These are phyloP conservation scores for Chytriomyces confervae DNA, from an alignment of 192 early-diverging fungal genomes.

Conservation along the genomic window DNA sequence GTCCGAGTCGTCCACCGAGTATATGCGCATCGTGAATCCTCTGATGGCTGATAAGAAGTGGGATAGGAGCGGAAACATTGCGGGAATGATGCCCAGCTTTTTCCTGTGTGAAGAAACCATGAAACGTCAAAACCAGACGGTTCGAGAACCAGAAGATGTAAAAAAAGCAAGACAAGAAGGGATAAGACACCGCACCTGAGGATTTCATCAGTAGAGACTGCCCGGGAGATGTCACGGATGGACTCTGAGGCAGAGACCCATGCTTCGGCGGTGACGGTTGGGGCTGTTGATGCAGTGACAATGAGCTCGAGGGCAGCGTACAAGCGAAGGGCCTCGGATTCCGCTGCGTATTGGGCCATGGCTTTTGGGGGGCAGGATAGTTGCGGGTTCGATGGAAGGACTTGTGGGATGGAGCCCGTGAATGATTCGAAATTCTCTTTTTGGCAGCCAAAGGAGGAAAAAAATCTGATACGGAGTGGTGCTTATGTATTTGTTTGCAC, in stretches of 20 bases:
- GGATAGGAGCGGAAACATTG: conserved; percentile 16
- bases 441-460: background rate
- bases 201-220: background rate
- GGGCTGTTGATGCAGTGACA: background rate
- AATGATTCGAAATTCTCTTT: background rate
- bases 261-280: background rate
- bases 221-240: conserved; percentile 7
- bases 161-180: background rate
- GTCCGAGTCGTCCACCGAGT: background rate
- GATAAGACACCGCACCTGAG: background rate
- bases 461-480: background rate
- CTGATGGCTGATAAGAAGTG: background rate
- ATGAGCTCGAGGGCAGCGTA: conserved; percentile 9
- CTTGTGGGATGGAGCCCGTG: background rate
- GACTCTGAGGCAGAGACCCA: background rate
- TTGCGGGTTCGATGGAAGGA: background rate
- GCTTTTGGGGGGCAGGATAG: background rate
- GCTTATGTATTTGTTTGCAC: too few relatives aligned
- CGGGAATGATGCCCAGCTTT: conserved; percentile 30
- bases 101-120: background rate
- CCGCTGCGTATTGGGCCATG: conserved; percentile 13
- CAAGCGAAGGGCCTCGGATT: conserved; percentile 22
- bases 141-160: background rate
- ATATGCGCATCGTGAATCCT: background rate
- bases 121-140: too few relatives aligned